Evolutionary conservation across 805 yeast genomes (phyloP), one percentile per base, ranked within the genome.

Genomic region (Wickerhamiella cacticola): DNA sequence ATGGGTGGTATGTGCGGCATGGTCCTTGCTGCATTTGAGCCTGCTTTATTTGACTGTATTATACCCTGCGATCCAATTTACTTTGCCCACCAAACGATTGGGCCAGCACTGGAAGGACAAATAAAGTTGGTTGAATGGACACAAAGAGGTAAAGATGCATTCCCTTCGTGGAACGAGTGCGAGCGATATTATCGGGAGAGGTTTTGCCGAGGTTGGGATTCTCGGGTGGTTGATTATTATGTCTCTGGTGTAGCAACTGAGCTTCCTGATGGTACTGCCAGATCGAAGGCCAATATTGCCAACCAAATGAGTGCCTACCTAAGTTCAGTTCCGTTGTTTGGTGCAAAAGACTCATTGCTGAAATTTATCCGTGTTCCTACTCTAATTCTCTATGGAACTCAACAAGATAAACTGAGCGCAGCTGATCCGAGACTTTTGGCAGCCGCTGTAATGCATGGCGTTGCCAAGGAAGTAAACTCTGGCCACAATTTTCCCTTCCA

Each of bases 1-100:
- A 73, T 79, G 75, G 92, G 92, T 10, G 94, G 85, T 0, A 70
- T 68, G 53, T 71, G 66, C 45, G 70, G 73, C 0, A 50, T 79
- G 3, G 62, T 69, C 51, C 75, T 80, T 2, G 70, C 72, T 0
- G 64, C 67, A 13, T 61, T 70, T 34, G 75, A 71, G 48, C 84
- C 86, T 0, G 52, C 57, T 15, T 60, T 79, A 43, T 72, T 78
- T 55, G 77, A 77, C 49, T 67, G 76, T 5, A 65, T 74, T 8
- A 59, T 81, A 2, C 64, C 74, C 1, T 63, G 80, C 21, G 89
- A 82, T 55, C 81, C 87, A n/a, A 51, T 69, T n/a, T 50, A 63
- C 13, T 55, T 58, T 1, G 41, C 48, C 19, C 43, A 55, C 10
- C 58, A 56, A 16, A 64, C 68, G 28, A 21, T 41, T 3, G 46